These are phyloP conservation scores for Malassezia pachydermatis DNA, from an alignment of 1,284 basidiomycete species.

Conservation along the genomic window DNA sequence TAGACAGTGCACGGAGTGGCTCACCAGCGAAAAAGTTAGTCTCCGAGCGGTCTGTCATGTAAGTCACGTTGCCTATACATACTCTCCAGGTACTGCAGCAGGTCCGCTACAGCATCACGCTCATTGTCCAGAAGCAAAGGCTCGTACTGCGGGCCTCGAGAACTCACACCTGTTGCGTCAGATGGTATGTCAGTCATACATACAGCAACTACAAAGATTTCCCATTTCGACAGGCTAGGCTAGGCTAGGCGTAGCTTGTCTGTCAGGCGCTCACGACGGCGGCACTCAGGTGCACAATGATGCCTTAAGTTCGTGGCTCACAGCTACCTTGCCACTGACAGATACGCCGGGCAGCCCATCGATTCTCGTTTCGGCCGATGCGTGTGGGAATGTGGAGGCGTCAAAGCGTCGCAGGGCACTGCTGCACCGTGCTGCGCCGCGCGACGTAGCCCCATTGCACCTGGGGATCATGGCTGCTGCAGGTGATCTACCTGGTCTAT, in stretches of 20 bases:
- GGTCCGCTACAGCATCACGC: conserved; percentile 92
- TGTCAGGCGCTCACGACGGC: not conserved
- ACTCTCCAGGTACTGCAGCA: conserved; percentile 97
- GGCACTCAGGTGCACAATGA: not conserved
- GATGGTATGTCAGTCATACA: conserved; percentile 22
- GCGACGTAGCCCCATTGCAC: too few species aligned
- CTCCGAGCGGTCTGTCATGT: conserved; percentile 46
- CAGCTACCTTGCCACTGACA: too few species aligned
- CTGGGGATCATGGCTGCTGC: too few species aligned
- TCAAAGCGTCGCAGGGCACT: too few species aligned
- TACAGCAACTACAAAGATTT: conserved; percentile 41
- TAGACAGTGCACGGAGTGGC: conserved; percentile 84
- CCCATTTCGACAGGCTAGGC: conserved; percentile 25
- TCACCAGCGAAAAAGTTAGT: conserved; percentile 52
- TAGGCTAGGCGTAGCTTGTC: not conserved
- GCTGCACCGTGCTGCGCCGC: too few species aligned
- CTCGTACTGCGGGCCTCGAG: conserved; percentile 53
- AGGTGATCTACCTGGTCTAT: too few species aligned
- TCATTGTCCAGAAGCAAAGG: conserved; percentile 93
- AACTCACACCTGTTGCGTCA: conserved; percentile 20
- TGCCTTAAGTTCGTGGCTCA: too few species aligned
- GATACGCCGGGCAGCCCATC: not conserved
- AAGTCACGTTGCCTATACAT: conserved; percentile 25
- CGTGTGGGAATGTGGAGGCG: not conserved
- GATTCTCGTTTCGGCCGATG: not conserved